Percentiles rank a stretch among this genome's conserved stretches.
Evolutionary conservation across 345 rosid species (phyloP).

Genomic region (Dipteronia dyeriana): DNA sequence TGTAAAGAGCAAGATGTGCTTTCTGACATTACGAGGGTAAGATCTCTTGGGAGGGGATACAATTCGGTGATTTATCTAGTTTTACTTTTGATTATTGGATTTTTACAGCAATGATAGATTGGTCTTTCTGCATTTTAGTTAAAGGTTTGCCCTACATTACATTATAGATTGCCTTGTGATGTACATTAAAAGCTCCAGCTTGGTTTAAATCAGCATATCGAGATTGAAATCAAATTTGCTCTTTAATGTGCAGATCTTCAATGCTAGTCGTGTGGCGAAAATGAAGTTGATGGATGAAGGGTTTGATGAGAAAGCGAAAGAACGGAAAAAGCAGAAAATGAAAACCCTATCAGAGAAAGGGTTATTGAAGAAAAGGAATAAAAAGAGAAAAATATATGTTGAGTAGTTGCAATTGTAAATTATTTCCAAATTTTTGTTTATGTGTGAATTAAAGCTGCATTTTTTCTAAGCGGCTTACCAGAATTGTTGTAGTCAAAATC

Average conservation of each 20-base stretch:
- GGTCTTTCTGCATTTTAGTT: neutral
- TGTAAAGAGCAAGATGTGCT: conserved; percentile 79
- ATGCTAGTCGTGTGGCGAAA: conserved; percentile 83
- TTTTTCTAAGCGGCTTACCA: neutral
- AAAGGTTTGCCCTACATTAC: too few relatives aligned
- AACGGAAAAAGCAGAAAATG: conserved; percentile 68
- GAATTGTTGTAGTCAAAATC: neutral
- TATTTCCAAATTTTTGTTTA: neutral
- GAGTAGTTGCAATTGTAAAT: conserved; percentile 13
- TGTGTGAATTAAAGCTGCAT: conserved; percentile 13
- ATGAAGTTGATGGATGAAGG: conserved; percentile 94
- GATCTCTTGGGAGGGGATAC: neutral
- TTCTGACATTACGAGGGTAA: conserved; percentile 71
- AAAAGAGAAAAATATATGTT: conserved; percentile 32
- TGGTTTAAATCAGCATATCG: too few relatives aligned
- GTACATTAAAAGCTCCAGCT: too few relatives aligned
- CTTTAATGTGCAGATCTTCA: conserved; percentile 57
- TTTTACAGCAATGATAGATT: too few relatives aligned
- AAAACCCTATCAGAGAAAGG: conserved; percentile 69
- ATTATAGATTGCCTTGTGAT: too few relatives aligned
- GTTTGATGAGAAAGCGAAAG: conserved; percentile 75
- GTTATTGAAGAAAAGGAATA: conserved; percentile 43
- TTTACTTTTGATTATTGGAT: too few relatives aligned
- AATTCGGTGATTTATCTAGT: neutral
- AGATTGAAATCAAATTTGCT: neutral